These are phyloP conservation scores for Penicillium sp. DNA, from an alignment of 2,329 filamentous ascomycete genomes.

Conservation along the genomic window DNA sequence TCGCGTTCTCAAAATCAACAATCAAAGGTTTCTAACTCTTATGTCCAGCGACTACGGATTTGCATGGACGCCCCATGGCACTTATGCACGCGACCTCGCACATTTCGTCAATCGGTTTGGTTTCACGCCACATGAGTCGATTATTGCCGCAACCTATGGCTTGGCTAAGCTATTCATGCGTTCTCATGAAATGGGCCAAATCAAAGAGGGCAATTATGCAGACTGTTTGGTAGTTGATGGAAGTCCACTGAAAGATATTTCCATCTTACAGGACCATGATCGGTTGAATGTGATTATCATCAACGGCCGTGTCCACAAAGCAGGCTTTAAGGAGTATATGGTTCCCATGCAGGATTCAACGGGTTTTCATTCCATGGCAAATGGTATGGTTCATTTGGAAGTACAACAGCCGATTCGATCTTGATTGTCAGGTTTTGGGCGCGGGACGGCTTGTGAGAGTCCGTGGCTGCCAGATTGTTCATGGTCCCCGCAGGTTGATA, in stretches of 20 bases:
- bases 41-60: constrained; percentile 48
- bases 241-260: constrained; percentile 46
- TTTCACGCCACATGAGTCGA: constrained; percentile 48
- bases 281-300: constrained; percentile 51
- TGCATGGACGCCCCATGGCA: constrained; percentile 52
- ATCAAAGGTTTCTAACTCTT: too few relatives aligned
- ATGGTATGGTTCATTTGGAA: constrained; percentile 1
- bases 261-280: constrained; percentile 45
- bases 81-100: constrained; percentile 50
- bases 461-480: too few relatives aligned
- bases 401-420: neutral
- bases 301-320: constrained; percentile 51
- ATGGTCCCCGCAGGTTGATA: too few relatives aligned
- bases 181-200: constrained; percentile 40
- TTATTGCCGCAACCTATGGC: constrained; percentile 47
- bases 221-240: constrained; percentile 52
- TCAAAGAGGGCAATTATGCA: constrained; percentile 45
- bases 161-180: constrained; percentile 47
- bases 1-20: too few relatives aligned
- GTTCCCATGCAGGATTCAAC: constrained; percentile 2
- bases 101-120: constrained; percentile 50
- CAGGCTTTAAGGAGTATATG: constrained; percentile 12
- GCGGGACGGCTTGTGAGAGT: too few relatives aligned
- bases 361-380: constrained; percentile 3
- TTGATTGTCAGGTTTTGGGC: neutral